These are phyloP conservation scores for Ploettnerulaceae sp. DNA, from an alignment of 2,329 filamentous ascomycete species.

Conservation along the genomic window DNA sequence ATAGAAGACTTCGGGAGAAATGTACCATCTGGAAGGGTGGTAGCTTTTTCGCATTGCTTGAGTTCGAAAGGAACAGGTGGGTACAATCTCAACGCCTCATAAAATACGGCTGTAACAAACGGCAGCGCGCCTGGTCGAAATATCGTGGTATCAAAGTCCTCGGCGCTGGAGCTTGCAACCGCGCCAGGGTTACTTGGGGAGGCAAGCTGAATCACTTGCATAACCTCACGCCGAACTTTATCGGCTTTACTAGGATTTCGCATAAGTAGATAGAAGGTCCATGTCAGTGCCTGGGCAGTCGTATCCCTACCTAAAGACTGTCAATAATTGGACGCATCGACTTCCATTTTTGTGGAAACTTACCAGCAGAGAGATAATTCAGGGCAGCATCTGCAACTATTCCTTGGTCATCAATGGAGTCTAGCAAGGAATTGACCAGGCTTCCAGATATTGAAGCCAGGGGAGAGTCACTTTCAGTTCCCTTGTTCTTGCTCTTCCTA, in stretches of 20 bases:
- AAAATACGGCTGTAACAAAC: conserved; percentile 57
- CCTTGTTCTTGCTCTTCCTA: conserved; percentile 29
- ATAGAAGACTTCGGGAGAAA: conserved; percentile 49
- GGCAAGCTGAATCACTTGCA: conserved; percentile 15
- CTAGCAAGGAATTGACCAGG: conserved; percentile 56
- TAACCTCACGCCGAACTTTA: conserved; percentile 42
- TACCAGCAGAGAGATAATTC: conserved; percentile 59
- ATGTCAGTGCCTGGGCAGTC: conserved; percentile 59
- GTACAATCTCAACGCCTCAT: conserved; percentile 56
- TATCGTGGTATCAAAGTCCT: conserved; percentile 13
- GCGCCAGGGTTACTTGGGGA: conserved; percentile 4
- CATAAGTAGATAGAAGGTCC: conserved; percentile 58
- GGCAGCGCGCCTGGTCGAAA: conserved; percentile 40
- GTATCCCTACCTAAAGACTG: conserved; percentile 49
- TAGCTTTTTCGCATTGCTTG: conserved; percentile 50
- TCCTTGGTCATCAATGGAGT: conserved; percentile 49
- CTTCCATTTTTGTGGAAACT: not conserved
- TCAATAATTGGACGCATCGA: conserved; percentile 9
- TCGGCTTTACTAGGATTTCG: conserved; percentile 40
- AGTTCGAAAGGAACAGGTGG: conserved; percentile 64
- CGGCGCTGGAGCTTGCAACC: not conserved
- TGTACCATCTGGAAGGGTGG: conserved; percentile 56
- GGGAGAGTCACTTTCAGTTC: conserved; percentile 14
- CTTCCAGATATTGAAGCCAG: conserved; percentile 44
- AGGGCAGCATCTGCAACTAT: conserved; percentile 59